Evolutionary conservation across 371 early-diverging fungal species (phyloP).

Genomic region (Mucor sp.): DNA sequence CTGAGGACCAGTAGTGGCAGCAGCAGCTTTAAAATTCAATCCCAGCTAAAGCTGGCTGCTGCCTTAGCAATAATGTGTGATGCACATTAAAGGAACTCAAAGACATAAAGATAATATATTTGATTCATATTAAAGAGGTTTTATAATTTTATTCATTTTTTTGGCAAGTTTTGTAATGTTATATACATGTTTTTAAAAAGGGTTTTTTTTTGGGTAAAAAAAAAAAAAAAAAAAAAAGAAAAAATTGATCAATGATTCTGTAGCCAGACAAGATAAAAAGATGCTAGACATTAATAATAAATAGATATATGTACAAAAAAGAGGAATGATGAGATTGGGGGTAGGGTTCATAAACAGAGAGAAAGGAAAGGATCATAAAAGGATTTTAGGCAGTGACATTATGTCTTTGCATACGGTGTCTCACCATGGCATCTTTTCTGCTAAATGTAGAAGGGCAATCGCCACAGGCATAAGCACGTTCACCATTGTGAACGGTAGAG

Average conservation of each 20-base stretch:
- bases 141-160: not conserved
- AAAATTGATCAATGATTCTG: not conserved
- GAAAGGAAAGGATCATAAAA: not conserved
- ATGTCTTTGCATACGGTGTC: conserved; percentile 47
- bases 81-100: not conserved
- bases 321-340: too few relatives aligned
- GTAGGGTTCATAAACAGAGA: not conserved
- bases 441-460: conserved; percentile 65
- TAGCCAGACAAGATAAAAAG: not conserved
- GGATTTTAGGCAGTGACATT: not conserved
- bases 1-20: too few relatives aligned
- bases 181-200: not conserved
- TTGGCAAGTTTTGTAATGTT: not conserved
- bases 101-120: not conserved
- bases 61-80: too few relatives aligned
- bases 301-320: not conserved
- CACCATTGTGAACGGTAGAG: conserved; percentile 64
- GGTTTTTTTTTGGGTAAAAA: not conserved
- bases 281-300: not conserved
- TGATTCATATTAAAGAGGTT: too few relatives aligned
- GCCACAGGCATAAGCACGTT: conserved; percentile 59
- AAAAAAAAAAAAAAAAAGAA: not conserved
- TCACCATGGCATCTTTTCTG: conserved; percentile 70
- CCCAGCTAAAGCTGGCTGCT: too few relatives aligned
- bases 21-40: too few relatives aligned